Conservation (phyloP, 208 protist genomes). For the Wallacemonas sp. region DNA sequence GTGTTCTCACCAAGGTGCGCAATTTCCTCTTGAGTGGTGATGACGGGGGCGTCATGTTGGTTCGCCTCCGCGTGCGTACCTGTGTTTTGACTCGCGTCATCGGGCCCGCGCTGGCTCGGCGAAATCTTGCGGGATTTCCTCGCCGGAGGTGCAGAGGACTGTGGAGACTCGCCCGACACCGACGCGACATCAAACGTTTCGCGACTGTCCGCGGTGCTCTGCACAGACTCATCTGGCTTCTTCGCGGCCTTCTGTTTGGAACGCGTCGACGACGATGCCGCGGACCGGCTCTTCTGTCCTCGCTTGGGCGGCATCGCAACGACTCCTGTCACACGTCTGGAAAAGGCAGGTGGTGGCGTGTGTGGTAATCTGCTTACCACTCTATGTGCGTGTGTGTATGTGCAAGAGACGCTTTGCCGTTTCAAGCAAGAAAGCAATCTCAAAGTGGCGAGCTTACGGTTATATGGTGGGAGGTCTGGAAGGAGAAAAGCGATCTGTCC, state of each 20-base stretch:
- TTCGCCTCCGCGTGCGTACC: background rate
- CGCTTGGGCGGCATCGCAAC: background rate
- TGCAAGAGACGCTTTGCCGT: too few species aligned
- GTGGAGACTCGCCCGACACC: slow-evolving; percentile 18
- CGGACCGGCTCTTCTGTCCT: background rate
- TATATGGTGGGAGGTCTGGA: background rate
- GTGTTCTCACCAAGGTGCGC: slow-evolving; percentile 32
- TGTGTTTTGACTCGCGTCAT: background rate
- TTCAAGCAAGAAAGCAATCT: too few species aligned
- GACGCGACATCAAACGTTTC: slow-evolving; percentile 24
- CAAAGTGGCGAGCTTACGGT: background rate
- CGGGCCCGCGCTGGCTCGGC: background rate
- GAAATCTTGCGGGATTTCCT: background rate
- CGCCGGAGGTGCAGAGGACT: background rate
- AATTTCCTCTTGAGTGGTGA: slow-evolving; percentile 15
- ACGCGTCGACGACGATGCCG: slow-evolving; percentile 8
- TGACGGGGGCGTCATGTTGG: slow-evolving; percentile 21
- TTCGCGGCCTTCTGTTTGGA: slow-evolving; percentile 6
- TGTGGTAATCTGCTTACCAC: too few species aligned
- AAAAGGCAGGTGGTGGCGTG: too few species aligned
- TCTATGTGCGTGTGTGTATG: too few species aligned
- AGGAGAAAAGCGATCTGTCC: slow-evolving; percentile 8
- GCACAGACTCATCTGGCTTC: background rate
- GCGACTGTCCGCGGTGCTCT: background rate
- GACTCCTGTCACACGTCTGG: too few species aligned